Conservation (phyloP, 2,329 filamentous ascomycete species). For the Karstenula rhodostoma region DNA sequence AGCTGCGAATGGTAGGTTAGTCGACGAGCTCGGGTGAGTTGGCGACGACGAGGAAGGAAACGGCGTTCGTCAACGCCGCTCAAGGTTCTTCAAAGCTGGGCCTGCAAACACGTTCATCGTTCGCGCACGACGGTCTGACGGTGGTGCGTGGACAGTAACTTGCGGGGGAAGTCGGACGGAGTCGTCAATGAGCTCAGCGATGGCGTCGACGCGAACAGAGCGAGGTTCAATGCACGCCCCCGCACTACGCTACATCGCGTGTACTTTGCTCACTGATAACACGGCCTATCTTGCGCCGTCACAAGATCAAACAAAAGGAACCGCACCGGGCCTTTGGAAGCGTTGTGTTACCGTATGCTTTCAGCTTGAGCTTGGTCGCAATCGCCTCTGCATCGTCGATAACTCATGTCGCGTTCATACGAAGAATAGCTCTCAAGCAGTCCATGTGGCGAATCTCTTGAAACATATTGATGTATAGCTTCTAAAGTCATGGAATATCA, state of each 20-base stretch:
- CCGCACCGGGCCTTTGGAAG: not conserved
- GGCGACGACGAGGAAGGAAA: constrained; percentile 24
- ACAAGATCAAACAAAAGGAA: constrained; percentile 1
- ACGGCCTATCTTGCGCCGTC: not conserved
- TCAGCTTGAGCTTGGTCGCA: not conserved
- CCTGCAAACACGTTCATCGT: constrained; percentile 42
- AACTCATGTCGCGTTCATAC: not conserved
- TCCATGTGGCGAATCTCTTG: not conserved
- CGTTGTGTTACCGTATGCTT: not conserved
- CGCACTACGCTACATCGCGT: constrained; percentile 14
- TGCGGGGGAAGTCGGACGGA: constrained; percentile 16
- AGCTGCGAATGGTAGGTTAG: constrained; percentile 13
- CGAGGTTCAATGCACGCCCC: constrained; percentile 12
- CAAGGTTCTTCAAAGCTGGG: constrained; percentile 26
- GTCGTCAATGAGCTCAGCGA: constrained; percentile 16
- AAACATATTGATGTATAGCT: not conserved
- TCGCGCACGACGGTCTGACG: constrained; percentile 17
- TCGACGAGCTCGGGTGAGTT: constrained; percentile 20
- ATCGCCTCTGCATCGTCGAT: not conserved
- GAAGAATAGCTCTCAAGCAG: not conserved
- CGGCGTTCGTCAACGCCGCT: constrained; percentile 39
- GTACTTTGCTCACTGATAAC: constrained; percentile 8
- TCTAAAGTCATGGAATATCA: not conserved
- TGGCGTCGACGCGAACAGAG: constrained; percentile 11
- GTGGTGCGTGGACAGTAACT: constrained; percentile 9